These are phyloP conservation scores for Ophiognomonia clavigignenti-juglandacearum DNA, from an alignment of 2,329 filamentous ascomycete genomes.

Conservation along the genomic window DNA sequence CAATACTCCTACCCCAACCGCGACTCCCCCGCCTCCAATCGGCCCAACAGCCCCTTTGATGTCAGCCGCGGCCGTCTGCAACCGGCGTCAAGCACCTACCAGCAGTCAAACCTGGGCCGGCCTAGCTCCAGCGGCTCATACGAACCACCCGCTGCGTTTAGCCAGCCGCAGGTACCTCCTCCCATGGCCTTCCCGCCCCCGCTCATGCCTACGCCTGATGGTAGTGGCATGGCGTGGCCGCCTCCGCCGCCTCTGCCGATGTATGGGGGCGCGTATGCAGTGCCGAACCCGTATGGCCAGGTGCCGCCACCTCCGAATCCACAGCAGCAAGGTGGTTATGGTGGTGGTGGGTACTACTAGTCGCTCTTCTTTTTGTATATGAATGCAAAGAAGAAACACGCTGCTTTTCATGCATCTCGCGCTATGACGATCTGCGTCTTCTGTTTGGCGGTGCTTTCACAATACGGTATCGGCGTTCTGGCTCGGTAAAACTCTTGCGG, in stretches of 20 bases:
- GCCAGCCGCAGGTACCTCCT: conserved; percentile 12
- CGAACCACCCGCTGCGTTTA: conserved; percentile 30
- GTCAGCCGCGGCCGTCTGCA: conserved; percentile 30
- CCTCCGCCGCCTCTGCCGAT: conserved; percentile 1
- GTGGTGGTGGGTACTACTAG: conserved; percentile 16
- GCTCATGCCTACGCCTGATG: conserved; percentile 12
- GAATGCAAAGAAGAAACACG: too few relatives aligned
- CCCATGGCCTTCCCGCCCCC: conserved; percentile 6
- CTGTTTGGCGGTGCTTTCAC: too few relatives aligned
- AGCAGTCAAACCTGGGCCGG: conserved; percentile 48
- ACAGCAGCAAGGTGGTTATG: too few relatives aligned
- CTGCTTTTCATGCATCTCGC: too few relatives aligned
- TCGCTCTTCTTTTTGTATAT: too few relatives aligned
- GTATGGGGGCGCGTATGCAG: conserved; percentile 7
- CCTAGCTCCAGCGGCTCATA: conserved; percentile 41
- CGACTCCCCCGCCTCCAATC: conserved; percentile 21
- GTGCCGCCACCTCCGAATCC: conserved; percentile 13
- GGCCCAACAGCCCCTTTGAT: conserved; percentile 45
- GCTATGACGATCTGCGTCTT: too few relatives aligned
- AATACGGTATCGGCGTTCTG: too few relatives aligned
- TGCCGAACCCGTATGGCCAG: conserved; percentile 12
- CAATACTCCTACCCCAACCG: conserved; percentile 20
- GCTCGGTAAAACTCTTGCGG: too few relatives aligned
- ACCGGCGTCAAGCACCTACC: conserved; percentile 38
- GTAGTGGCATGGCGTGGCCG: conserved; percentile 7